These are phyloP conservation scores for Pleurostoma richardsiae DNA, from an alignment of 2,329 filamentous ascomycete species.

Conservation along the genomic window DNA sequence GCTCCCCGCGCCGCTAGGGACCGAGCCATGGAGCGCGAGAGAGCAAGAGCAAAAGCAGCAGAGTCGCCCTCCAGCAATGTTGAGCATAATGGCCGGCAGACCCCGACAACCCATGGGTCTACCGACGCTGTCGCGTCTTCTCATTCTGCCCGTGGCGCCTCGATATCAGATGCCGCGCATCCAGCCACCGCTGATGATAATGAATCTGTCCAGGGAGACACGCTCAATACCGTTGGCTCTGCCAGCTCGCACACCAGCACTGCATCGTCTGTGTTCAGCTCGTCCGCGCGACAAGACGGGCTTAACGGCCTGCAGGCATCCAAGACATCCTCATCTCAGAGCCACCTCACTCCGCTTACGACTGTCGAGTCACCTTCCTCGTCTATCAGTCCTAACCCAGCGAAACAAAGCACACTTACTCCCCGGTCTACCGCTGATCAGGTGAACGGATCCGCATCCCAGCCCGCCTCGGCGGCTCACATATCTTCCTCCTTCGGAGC, in stretches of 20 bases:
- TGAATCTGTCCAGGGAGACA: constrained; percentile 58
- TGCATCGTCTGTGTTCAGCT: constrained; percentile 66
- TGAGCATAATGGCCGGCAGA: neutral
- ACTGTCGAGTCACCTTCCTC: constrained; percentile 46
- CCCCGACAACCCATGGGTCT: constrained; percentile 1
- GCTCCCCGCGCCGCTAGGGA: constrained; percentile 63
- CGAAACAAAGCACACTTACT: constrained; percentile 52
- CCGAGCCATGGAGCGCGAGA: constrained; percentile 56
- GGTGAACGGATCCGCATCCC: constrained; percentile 21
- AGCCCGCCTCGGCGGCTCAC: constrained; percentile 17
- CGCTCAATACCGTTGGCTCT: constrained; percentile 66
- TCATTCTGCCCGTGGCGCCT: constrained; percentile 26
- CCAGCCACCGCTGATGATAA: constrained; percentile 42
- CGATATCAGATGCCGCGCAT: constrained; percentile 28
- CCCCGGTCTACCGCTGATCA: constrained; percentile 34
- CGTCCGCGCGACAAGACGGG: constrained; percentile 32
- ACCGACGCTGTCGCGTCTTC: constrained; percentile 21
- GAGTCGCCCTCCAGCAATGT: constrained; percentile 17
- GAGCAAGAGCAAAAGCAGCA: constrained; percentile 45
- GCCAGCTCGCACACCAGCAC: constrained; percentile 68
- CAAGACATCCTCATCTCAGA: constrained; percentile 28
- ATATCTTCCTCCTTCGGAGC: constrained; percentile 25
- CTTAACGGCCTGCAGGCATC: constrained; percentile 22
- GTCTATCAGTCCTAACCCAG: constrained; percentile 39
- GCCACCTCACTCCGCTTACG: constrained; percentile 46